Evolutionary conservation across 192 early-diverging fungal species (phyloP), one percentile per base, ranked within the genome.

Genomic region (Thoreauomyces humboldtii): DNA sequence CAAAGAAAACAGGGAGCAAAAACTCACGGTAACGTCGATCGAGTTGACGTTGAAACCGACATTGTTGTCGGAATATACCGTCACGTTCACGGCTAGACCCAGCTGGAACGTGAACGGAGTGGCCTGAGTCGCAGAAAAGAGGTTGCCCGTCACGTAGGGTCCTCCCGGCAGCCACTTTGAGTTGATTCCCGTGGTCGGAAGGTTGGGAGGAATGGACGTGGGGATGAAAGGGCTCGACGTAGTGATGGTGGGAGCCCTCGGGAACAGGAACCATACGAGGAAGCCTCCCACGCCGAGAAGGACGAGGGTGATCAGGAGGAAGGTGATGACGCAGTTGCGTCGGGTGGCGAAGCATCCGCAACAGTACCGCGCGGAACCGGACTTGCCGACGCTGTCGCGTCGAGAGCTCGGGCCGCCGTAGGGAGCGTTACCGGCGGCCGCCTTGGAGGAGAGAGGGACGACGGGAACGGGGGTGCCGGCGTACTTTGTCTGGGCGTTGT

Each of bases 51-150:
- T 34, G 29, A 69, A 41, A 22, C 44, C 46, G 27, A 74, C 43
- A 45, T 74, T 71, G 63, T 74, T 74, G 27, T 53, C 51, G n/a
- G 73, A 74, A 22, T 32, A 34, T 5, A 74, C 59, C 11, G 67
- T 33, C 2, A 74, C 53, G 44, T 74, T 61, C 15, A 70, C 62
- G 0, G 28, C 67, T 22, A 67, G 59, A 2, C 58, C 60, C 32
- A 74, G 19, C 1, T 9, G 11, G 19, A 57, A 27, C 4, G 55
- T 32, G 14, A 60, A 43, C 47, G 32, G 65, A 21, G 52, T 42
- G 34, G 7, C 55, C 4, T 3, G 12, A 2, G 55, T 7, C 4
- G 55, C 32, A 36, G 31, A 52, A n/a, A 42, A 35, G 28, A 33
- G 21, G 22, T 19, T 33, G 1, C 32, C 50, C 17, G 32, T 31